Conservation (phyloP, 192 early-diverging fungal genomes). For the Coemansia sp. region DNA sequence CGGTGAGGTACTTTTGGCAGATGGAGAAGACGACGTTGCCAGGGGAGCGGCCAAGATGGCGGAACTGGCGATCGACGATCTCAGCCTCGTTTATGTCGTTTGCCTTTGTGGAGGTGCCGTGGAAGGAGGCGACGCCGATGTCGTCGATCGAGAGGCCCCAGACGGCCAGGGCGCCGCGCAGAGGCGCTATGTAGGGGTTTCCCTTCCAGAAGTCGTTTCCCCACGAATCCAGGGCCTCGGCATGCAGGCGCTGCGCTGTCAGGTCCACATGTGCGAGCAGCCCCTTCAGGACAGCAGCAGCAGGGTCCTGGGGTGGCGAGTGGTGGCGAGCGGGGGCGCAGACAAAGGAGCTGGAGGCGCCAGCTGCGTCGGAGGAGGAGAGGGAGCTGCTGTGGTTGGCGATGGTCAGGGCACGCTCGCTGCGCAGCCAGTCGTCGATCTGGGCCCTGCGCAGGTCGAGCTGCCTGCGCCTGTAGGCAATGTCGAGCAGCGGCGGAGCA, state of each 20-base stretch:
- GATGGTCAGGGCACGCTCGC: slow-evolving; percentile 4
- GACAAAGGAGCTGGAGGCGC: too few species aligned
- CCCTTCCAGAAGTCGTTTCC: slow-evolving; percentile 81
- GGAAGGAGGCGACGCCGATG: slow-evolving; percentile 92
- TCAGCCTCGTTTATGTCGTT: slow-evolving; percentile 98
- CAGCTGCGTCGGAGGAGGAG: too few species aligned
- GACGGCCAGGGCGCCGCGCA: slow-evolving; percentile 83
- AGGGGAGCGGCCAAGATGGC: slow-evolving; percentile 81
- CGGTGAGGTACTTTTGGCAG: slow-evolving; percentile 92
- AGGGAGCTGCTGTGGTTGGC: not conserved
- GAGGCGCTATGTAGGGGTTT: slow-evolving; percentile 76
- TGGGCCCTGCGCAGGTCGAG: slow-evolving; percentile 49
- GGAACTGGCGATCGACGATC: slow-evolving; percentile 82
- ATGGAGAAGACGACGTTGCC: slow-evolving; percentile 80
- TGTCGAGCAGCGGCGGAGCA: slow-evolving; percentile 65
- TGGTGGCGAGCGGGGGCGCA: not conserved
- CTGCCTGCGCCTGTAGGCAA: slow-evolving; percentile 84
- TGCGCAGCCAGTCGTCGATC: slow-evolving; percentile 12
- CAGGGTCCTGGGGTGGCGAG: not conserved
- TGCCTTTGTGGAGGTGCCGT: slow-evolving; percentile 93
- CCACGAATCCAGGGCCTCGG: slow-evolving; percentile 76
- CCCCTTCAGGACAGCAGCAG: not conserved
- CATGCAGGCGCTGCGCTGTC: slow-evolving; percentile 65
- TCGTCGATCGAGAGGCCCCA: slow-evolving; percentile 92
- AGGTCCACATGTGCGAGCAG: slow-evolving; percentile 58